Conservation (phyloP, 352 stramenopile species). For the Thalassiosira exigua region DNA sequence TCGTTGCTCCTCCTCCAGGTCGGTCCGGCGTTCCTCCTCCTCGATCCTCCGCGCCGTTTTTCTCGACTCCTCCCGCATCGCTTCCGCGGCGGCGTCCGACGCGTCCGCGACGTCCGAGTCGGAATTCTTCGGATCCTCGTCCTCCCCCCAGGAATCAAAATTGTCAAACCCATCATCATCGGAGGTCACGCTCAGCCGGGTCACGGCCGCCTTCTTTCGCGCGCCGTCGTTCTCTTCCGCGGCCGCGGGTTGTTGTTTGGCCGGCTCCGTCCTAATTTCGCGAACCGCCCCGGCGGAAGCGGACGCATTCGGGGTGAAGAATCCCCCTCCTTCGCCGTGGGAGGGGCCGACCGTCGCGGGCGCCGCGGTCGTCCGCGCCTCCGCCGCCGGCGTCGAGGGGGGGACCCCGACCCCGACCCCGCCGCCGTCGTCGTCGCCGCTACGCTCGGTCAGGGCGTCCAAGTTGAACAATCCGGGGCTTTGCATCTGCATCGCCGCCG, state of each 20-base stretch:
- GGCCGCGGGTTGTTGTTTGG: background rate
- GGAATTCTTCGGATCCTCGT: too few species aligned
- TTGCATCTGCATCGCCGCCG: slow-evolving; percentile 5
- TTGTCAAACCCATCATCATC: slow-evolving; percentile 14
- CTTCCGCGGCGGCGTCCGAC: background rate
- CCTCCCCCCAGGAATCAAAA: slow-evolving; percentile 53
- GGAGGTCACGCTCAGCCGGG: slow-evolving; percentile 17
- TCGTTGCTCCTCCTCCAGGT: slow-evolving; percentile 16
- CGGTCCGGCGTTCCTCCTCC: slow-evolving; percentile 7
- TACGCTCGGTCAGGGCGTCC: slow-evolving; percentile 47
- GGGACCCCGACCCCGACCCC: too few species aligned
- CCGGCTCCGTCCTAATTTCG: too few species aligned
- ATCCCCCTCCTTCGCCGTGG: background rate
- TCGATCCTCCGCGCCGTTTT: background rate
- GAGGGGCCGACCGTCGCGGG: too few species aligned
- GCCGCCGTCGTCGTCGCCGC: background rate
- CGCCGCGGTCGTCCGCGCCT: background rate
- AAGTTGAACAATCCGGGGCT: slow-evolving; percentile 50
- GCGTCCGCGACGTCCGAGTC: slow-evolving; percentile 23
- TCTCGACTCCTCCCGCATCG: slow-evolving; percentile 1
- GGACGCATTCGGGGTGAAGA: background rate
- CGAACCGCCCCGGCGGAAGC: background rate
- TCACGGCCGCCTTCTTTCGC: slow-evolving; percentile 21
- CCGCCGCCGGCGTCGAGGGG: too few species aligned
- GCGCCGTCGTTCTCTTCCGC: background rate